A percentile compares a stretch with the other conserved stretches of the same genome.
phyloP scores from a whole-genome alignment of 345 rosid species.

The Populus simonii region DNA sequence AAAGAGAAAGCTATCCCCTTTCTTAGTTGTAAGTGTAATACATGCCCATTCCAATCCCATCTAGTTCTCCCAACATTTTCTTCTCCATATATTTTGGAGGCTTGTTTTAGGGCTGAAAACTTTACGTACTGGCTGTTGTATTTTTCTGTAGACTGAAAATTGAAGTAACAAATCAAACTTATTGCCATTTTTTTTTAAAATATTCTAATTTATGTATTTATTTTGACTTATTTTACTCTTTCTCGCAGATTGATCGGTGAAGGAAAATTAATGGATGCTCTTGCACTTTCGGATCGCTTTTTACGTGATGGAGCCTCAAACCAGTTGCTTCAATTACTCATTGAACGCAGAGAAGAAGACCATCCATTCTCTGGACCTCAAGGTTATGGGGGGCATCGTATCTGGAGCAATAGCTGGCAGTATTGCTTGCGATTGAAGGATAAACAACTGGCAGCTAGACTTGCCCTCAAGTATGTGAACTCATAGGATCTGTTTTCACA shows the following conservation, averaged over 20 bases:
- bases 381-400: slow-evolving; percentile 53
- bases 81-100: neutral
- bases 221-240: slow-evolving; percentile 5
- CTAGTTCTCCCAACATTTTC: neutral
- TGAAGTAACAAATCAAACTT: neutral
- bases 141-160: neutral
- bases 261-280: slow-evolving; percentile 91
- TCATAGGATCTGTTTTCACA: neutral
- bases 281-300: slow-evolving; percentile 96
- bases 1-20: neutral
- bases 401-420: slow-evolving; percentile 90
- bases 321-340: slow-evolving; percentile 74
- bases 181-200: too few relatives aligned
- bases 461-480: slow-evolving; percentile 75
- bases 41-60: neutral
- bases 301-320: slow-evolving; percentile 89
- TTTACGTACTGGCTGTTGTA: neutral
- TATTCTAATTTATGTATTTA: neutral
- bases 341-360: slow-evolving; percentile 69
- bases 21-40: neutral
- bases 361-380: slow-evolving; percentile 50
- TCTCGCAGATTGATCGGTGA: slow-evolving; percentile 68
- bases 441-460: slow-evolving; percentile 81
- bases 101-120: neutral
- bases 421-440: slow-evolving; percentile 95